Evolutionary conservation across 1,284 basidiomycete species (phyloP).

Genomic region (Crepidotus sp.): DNA sequence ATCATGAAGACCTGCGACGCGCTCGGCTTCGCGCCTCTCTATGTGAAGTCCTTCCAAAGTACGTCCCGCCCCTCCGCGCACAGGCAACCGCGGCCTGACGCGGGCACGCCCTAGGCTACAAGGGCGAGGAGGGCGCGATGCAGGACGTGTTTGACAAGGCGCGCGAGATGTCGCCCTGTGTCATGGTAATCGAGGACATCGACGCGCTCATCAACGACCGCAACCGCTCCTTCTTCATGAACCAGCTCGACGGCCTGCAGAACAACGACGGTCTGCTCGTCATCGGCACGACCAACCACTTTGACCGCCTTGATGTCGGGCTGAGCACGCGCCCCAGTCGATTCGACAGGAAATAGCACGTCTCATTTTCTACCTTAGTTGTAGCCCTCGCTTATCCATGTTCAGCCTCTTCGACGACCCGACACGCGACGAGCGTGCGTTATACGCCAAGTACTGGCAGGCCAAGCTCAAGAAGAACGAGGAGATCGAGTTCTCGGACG

Average conservation of each 20-base stretch:
- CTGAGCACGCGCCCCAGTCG: constrained; percentile 69
- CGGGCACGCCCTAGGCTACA: constrained; percentile 35
- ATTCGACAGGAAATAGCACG: constrained; percentile 80
- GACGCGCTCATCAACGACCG: constrained; percentile 69
- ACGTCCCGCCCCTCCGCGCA: constrained; percentile 18
- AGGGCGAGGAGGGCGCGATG: constrained; percentile 65
- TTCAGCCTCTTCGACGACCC: constrained; percentile 59
- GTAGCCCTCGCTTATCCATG: not conserved
- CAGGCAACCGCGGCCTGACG: constrained; percentile 1
- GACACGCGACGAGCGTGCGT: constrained; percentile 46
- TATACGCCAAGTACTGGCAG: constrained; percentile 74
- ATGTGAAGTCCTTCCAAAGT: constrained; percentile 69
- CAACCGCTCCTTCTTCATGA: constrained; percentile 80
- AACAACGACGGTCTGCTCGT: constrained; percentile 72
- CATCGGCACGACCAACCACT: constrained; percentile 78
- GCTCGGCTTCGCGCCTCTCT: constrained; percentile 57
- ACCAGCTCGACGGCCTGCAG: constrained; percentile 68
- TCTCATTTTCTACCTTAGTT: not conserved
- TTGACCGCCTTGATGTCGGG: constrained; percentile 68
- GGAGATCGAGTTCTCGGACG: constrained; percentile 56
- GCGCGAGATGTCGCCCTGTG: constrained; percentile 59
- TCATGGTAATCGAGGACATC: constrained; percentile 73
- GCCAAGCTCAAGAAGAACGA: constrained; percentile 55
- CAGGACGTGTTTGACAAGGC: constrained; percentile 56
- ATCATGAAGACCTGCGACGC: constrained; percentile 61